Percentiles rank a stretch among this genome's conserved stretches.
These are phyloP conservation scores for Suhomyces coccinellae DNA, from an alignment of 1,139 yeast species.

Conservation along the genomic window DNA sequence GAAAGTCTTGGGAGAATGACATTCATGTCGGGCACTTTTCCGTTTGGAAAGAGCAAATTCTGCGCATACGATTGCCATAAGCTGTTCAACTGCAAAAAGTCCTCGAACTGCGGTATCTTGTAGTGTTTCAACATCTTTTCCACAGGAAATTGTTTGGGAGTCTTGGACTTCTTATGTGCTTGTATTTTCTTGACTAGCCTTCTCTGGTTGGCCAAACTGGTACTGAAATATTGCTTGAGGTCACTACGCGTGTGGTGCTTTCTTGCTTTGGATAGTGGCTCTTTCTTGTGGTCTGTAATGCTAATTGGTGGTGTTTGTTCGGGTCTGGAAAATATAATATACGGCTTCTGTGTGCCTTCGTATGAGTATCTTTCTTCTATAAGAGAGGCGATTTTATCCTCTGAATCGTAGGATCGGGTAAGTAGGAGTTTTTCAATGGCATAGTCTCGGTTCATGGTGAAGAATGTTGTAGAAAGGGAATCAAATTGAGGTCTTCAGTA, in stretches of 20 bases:
- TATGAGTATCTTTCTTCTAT: conserved; percentile 57
- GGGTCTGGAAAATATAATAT: conserved; percentile 13
- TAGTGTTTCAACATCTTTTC: conserved; percentile 32
- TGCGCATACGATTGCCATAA: conserved; percentile 66
- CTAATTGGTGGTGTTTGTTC: conserved; percentile 10
- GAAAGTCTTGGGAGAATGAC: conserved; percentile 58
- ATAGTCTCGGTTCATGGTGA: conserved; percentile 35
- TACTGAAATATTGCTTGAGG: conserved; percentile 44
- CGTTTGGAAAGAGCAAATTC: conserved; percentile 47
- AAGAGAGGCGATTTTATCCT: conserved; percentile 47
- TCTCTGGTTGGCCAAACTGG: conserved; percentile 39
- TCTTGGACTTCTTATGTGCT: conserved; percentile 24
- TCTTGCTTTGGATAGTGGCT: conserved; percentile 17
- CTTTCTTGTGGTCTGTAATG: conserved; percentile 6
- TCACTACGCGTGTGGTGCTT: conserved; percentile 43
- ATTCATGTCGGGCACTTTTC: conserved; percentile 28
- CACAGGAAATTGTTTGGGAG: conserved; percentile 27
- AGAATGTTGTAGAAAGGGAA: not conserved
- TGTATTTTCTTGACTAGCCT: conserved; percentile 35
- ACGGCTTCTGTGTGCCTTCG: conserved; percentile 60
- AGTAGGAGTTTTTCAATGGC: conserved; percentile 55
- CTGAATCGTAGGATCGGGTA: conserved; percentile 48
- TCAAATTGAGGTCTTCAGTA: no score
- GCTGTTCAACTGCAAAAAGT: conserved; percentile 50
- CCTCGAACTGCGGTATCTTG: conserved; percentile 51